phyloP scores from a whole-genome alignment of 2,329 filamentous ascomycete species.

The Bipolaris bicolor region DNA sequence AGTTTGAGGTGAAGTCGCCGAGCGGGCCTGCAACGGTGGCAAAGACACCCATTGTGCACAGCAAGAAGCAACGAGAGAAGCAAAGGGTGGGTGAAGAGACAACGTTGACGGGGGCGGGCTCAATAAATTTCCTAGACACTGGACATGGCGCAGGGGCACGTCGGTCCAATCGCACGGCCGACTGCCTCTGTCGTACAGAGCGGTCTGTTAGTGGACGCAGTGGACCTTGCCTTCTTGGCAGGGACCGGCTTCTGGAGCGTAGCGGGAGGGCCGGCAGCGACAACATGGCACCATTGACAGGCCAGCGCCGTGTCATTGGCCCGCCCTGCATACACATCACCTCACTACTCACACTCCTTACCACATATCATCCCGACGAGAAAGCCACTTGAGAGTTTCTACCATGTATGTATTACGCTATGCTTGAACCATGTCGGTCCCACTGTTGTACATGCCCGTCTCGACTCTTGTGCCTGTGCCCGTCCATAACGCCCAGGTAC shows the following conservation, averaged over 20 bases:
- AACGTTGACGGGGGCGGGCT: conserved; percentile 24
- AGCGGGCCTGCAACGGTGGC: conserved; percentile 56
- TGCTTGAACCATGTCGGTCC: conserved; percentile 7
- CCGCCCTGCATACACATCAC: conserved; percentile 1
- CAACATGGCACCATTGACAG: conserved; percentile 35
- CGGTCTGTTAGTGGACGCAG: conserved; percentile 17
- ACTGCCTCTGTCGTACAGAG: conserved; percentile 23
- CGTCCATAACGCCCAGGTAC: conserved; percentile 20
- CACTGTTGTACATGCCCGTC: conserved; percentile 23
- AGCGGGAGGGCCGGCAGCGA: conserved; percentile 9
- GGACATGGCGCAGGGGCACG: conserved; percentile 29
- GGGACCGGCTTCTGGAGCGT: conserved; percentile 20
- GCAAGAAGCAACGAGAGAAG: conserved; percentile 10
- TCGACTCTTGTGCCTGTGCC: conserved; percentile 18
- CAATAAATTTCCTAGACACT: conserved; percentile 38
- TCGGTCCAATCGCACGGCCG: conserved; percentile 7
- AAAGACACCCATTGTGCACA: conserved; percentile 59
- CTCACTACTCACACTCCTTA: not conserved
- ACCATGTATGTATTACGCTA: conserved; percentile 4
- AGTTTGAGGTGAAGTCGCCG: conserved; percentile 52
- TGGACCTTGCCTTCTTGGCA: conserved; percentile 26
- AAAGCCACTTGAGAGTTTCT: not conserved
- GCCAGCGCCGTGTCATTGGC: conserved; percentile 33
- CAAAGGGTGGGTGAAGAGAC: conserved; percentile 6
- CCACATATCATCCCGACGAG: not conserved